Conservation (phyloP, 2,329 filamentous ascomycete genomes). For the Hypoxylon sp. region DNA sequence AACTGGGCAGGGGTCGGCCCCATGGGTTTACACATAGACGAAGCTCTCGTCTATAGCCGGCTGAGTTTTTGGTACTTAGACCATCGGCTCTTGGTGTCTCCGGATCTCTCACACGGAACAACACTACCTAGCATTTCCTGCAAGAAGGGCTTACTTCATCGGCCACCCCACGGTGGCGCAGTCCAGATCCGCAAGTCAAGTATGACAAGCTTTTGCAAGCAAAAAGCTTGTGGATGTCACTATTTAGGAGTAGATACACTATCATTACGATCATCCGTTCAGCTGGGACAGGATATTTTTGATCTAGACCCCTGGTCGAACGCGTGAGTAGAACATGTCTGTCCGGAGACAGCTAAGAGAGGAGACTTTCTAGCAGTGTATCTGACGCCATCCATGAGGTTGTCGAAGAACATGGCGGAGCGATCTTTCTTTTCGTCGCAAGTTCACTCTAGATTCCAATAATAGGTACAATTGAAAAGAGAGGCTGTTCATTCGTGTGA, state of each 20-base stretch:
- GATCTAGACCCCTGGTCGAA: background rate
- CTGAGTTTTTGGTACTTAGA: background rate
- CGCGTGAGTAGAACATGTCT: background rate
- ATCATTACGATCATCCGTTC: background rate
- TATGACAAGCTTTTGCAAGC: background rate
- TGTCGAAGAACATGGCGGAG: background rate
- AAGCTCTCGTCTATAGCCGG: background rate
- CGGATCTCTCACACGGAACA: background rate
- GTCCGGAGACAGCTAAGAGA: background rate
- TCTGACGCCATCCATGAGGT: constrained; percentile 15
- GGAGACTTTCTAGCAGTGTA: background rate
- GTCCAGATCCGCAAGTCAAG: background rate
- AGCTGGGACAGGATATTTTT: background rate
- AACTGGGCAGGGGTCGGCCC: background rate
- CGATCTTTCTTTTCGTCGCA: background rate
- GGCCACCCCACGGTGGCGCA: background rate
- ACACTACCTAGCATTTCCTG: background rate
- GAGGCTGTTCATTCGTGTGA: background rate
- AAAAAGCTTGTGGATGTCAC: background rate
- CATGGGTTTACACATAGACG: background rate
- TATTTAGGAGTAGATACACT: background rate
- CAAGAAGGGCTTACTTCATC: background rate
- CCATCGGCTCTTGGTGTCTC: background rate
- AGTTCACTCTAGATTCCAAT: background rate
- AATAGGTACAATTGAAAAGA: background rate